Conservation (phyloP, 176 grass and related monocot species). For the Microstegium vimineum region DNA sequence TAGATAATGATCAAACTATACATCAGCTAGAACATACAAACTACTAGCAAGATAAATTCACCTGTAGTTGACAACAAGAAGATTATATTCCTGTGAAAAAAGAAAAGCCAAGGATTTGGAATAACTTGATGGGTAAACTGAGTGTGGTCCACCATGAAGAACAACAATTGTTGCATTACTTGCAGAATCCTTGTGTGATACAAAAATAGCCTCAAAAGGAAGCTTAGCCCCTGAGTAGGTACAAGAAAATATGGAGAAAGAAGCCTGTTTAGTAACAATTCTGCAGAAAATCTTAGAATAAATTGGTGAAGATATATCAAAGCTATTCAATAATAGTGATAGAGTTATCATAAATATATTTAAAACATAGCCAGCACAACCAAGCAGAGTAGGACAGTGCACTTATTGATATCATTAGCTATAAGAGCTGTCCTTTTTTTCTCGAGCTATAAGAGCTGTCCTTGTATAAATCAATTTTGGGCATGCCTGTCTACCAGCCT, state of each 20-base stretch:
- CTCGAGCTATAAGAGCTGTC: no score
- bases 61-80: slow-evolving; percentile 95
- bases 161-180: slow-evolving; percentile 69
- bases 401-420: background rate
- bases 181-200: slow-evolving; percentile 57
- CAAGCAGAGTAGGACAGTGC: background rate
- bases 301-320: background rate
- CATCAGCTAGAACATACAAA: background rate
- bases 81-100: slow-evolving; percentile 68
- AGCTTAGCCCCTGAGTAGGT: slow-evolving; percentile 62
- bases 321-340: background rate
- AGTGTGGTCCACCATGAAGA: slow-evolving; percentile 95
- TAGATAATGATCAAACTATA: background rate
- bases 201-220: slow-evolving; percentile 89
- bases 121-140: slow-evolving; percentile 71
- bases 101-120: slow-evolving; percentile 90
- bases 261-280: background rate
- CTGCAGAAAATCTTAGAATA: background rate
- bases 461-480: background rate
- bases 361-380: background rate
- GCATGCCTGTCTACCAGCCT: background rate
- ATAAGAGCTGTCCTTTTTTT: background rate
- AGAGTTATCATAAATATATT: slow-evolving; percentile 7
- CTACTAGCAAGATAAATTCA: slow-evolving; percentile 17
- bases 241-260: background rate